A percentile compares a stretch with the other conserved stretches of the same genome.
These are phyloP conservation scores for Termitomyces eurrhizus DNA, from an alignment of 768 basidiomycete species.

Conservation along the genomic window DNA sequence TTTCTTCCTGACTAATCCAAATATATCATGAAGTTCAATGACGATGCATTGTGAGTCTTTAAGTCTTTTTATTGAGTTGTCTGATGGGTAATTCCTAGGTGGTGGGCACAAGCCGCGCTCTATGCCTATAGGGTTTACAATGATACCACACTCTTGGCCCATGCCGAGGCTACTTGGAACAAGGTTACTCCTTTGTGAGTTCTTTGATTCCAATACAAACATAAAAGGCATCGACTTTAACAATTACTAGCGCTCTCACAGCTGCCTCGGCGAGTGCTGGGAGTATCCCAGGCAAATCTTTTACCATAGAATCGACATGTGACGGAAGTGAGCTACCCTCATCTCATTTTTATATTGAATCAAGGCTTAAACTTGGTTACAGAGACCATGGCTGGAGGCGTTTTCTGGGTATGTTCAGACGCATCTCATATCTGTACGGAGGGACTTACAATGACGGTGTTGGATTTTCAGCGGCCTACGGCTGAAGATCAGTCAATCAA, in stretches of 20 bases:
- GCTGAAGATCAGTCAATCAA: constrained; percentile 39
- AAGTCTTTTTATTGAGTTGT: not conserved
- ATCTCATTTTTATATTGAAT: not conserved
- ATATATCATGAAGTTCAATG: constrained; percentile 32
- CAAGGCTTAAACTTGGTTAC: not conserved
- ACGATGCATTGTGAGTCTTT: constrained; percentile 39
- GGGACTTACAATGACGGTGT: not conserved
- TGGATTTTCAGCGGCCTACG: constrained; percentile 34
- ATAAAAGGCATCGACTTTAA: not conserved
- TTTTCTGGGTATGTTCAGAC: constrained; percentile 42
- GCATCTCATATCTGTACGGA: not conserved
- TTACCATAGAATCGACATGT: constrained; percentile 38
- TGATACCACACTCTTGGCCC: constrained; percentile 36
- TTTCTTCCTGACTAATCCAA: not conserved
- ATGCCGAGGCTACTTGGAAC: constrained; percentile 47
- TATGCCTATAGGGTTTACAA: constrained; percentile 47
- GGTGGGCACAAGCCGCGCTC: constrained; percentile 53
- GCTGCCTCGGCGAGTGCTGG: constrained; percentile 33
- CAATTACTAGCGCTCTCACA: constrained; percentile 37
- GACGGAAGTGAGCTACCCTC: constrained; percentile 31
- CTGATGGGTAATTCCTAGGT: constrained; percentile 22
- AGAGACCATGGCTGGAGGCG: constrained; percentile 51
- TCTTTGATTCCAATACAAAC: not conserved
- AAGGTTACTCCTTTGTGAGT: constrained; percentile 43
- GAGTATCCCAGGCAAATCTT: constrained; percentile 35